Evolutionary conservation across 306 rosid species (phyloP), one percentile per base, ranked within the genome.

Genomic region (Vicia sativa): DNA sequence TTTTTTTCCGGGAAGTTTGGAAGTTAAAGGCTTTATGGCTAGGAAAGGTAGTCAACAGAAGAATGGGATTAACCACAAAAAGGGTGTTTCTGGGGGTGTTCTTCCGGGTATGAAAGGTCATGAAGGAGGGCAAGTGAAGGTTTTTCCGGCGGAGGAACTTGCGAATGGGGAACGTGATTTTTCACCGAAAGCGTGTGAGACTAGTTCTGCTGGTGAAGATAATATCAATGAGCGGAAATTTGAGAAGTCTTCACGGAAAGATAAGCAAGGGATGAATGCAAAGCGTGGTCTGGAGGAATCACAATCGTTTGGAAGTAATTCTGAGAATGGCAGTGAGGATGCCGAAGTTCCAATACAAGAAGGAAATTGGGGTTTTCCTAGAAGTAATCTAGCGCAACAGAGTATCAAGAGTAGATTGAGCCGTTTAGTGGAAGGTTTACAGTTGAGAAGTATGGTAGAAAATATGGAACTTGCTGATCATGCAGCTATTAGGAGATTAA

Each of bases 1-100:
- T 53, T 21, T 21, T 21, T 21, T 39, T 5, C 3, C 28, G 28
- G 1, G 21, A 70, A 72, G 48, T 31, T 38, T 72, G 31, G 18
- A 25, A 34, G 63, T 23, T 76, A 38, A 23, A 18, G 26, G 59
- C 25, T 23, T 64, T 46, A 95, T 95, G 99, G 97, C 96, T 76
- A 87, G 99, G 78, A 95, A 95, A 83, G 89, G 89, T 71, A 88
- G 75, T 80, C 99, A 90, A 63, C 96, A 87, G 73, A 95, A 89
- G 83, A 86, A 88, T 75, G 92, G 92, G 61, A 8, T 83, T 46
- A 88, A 82, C 61, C 81, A 82, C 37, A 87, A 66, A 77, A 86
- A 79, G 65, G 79, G 74, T 43, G 90, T 62, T 77, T 72, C 86
- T 35, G 90, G 85, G 48, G 68, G 80, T 77, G 79, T 74, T 9